Conservation (phyloP, 805 yeast genomes). For the Cyberlindnera euphorbiae region DNA sequence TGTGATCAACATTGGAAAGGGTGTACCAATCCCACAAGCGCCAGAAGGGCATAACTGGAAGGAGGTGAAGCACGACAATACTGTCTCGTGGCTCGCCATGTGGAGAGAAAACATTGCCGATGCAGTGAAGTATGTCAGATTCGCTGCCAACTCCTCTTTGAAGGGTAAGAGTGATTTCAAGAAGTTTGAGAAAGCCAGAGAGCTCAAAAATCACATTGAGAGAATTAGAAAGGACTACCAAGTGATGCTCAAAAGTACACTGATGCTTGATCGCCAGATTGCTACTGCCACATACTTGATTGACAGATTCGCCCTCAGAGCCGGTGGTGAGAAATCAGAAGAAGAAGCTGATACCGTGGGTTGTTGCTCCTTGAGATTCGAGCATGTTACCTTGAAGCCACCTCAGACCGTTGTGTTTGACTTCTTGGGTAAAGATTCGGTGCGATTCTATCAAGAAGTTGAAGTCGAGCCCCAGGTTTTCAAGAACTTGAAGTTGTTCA, state of each 20-base stretch:
- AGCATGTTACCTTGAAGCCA: slow-evolving; percentile 81
- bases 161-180: slow-evolving; percentile 89
- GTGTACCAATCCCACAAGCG: slow-evolving; percentile 68
- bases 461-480: slow-evolving; percentile 90
- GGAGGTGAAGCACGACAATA: slow-evolving; percentile 79
- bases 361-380: slow-evolving; percentile 89
- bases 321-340: slow-evolving; percentile 96
- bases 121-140: slow-evolving; percentile 79
- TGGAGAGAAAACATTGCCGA: slow-evolving; percentile 93
- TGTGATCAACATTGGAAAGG: slow-evolving; percentile 73
- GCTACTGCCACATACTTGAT: slow-evolving; percentile 93
- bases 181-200: slow-evolving; percentile 91
- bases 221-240: slow-evolving; percentile 72
- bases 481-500: slow-evolving; percentile 81
- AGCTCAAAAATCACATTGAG: slow-evolving; percentile 68
- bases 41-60: slow-evolving; percentile 92
- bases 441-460: slow-evolving; percentile 86
- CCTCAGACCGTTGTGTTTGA: slow-evolving; percentile 86
- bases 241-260: slow-evolving; percentile 59
- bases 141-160: slow-evolving; percentile 85
- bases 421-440: slow-evolving; percentile 93
- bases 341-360: slow-evolving; percentile 99
- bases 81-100: slow-evolving; percentile 94
- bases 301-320: slow-evolving; percentile 91
- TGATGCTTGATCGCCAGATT: slow-evolving; percentile 84